Evolutionary conservation across 208 protist genomes (phyloP).

Genomic region (Trypanosoma melophagium): DNA sequence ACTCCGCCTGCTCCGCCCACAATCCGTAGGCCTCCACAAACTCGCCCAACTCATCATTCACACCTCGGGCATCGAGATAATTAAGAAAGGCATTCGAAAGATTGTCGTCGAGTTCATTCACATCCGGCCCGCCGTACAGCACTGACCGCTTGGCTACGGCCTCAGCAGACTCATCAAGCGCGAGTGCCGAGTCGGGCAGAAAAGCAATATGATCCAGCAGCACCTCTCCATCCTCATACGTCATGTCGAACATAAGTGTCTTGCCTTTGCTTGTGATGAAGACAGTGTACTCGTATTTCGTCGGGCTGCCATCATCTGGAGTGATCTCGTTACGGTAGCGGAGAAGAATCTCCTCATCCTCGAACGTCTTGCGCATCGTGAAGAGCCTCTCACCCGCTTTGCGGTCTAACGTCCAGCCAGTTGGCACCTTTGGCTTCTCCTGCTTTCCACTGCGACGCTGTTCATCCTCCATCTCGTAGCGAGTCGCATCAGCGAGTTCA

Average conservation of each 20-base stretch:
- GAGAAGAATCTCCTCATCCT: constrained; percentile 83
- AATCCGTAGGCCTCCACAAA: constrained; percentile 81
- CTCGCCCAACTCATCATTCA: constrained; percentile 78
- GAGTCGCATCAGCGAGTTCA: constrained; percentile 50
- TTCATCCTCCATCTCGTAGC: constrained; percentile 84
- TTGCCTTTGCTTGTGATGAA: constrained; percentile 54
- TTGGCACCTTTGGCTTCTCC: constrained; percentile 68
- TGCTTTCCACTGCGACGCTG: constrained; percentile 67
- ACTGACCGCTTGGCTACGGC: constrained; percentile 42
- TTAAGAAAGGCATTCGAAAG: constrained; percentile 74
- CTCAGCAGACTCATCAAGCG: constrained; percentile 59
- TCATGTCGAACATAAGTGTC: constrained; percentile 68
- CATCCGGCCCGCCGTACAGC: constrained; percentile 74
- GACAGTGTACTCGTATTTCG: constrained; percentile 64
- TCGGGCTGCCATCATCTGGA: constrained; percentile 34
- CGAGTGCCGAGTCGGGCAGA: constrained; percentile 56
- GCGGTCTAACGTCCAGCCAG: constrained; percentile 69
- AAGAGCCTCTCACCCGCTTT: constrained; percentile 70
- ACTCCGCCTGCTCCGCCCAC: constrained; percentile 91
- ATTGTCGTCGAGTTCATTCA: constrained; percentile 76
- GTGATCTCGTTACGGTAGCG: constrained; percentile 48
- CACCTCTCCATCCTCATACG: constrained; percentile 80
- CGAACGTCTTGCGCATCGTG: constrained; percentile 60
- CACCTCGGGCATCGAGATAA: constrained; percentile 81
- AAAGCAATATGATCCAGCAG: constrained; percentile 78